These are phyloP conservation scores for Thermothelomyces thermophilus DNA, from an alignment of 2,329 filamentous ascomycete species.

Conservation along the genomic window DNA sequence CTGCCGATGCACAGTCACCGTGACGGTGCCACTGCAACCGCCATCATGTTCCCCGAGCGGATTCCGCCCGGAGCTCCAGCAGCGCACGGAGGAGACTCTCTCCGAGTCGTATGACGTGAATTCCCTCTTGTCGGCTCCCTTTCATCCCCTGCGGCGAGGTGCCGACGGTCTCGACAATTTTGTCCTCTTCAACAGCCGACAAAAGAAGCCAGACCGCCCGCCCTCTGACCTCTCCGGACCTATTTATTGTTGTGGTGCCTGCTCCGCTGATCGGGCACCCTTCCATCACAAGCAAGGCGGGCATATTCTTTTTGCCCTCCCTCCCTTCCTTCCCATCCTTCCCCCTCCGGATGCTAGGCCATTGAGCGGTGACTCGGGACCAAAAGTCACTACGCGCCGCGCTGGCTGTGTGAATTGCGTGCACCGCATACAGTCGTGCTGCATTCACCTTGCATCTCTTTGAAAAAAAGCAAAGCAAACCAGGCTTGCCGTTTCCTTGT, in stretches of 20 bases:
- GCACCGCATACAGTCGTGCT: neutral
- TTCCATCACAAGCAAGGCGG: neutral
- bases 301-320: too few relatives aligned
- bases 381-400: neutral
- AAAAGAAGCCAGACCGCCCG: constrained; percentile 2
- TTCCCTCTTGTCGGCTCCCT: neutral
- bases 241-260: neutral
- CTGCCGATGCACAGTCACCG: constrained; percentile 6
- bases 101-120: constrained; percentile 10
- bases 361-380: constrained; percentile 13
- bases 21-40: constrained; percentile 3
- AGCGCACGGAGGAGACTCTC: constrained; percentile 4
- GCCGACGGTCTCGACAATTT: constrained; percentile 2
- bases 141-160: constrained; percentile 8
- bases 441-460: neutral
- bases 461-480: too few relatives aligned
- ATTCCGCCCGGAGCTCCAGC: neutral
- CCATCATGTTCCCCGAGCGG: constrained; percentile 6
- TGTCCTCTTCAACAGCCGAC: constrained; percentile 6
- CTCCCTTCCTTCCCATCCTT: too few relatives aligned
- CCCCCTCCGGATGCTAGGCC: neutral
- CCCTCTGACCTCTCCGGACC: neutral
- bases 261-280: constrained; percentile 9
- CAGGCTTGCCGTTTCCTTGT: neutral
- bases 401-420: neutral